Base-by-base conservation (phyloP, 2,329 filamentous ascomycete genomes). In the Rutstroemia sydowiana region DNA sequence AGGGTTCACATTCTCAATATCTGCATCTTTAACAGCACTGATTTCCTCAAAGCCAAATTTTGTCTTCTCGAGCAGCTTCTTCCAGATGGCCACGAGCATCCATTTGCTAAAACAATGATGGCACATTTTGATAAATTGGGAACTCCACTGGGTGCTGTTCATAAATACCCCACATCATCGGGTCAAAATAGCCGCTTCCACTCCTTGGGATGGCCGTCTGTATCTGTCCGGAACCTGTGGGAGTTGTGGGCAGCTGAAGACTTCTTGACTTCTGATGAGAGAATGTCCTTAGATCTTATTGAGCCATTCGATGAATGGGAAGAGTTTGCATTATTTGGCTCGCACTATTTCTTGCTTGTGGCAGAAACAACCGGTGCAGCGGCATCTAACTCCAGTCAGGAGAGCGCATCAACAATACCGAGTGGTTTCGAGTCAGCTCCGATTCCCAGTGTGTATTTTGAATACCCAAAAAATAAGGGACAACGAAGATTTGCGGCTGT, bases 261-360 rank as follows among this genome's bases (percentile, higher is more conserved):
- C 2, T 91, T 91, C 65, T 69, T 95, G 18, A 74, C 73, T 5
- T 63, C 75, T 1, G 68, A 74, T 1, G 76, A 88, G 55, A 78
- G 88, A 57, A 71, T 66, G 32, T 70, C 70, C 10, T 70, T 96
- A 13, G 85, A 95, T 60, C 64, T 71, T 1, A 69, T 90, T 14
- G 92, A 96, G 63, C 82, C 85, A 1, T 96, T 97, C 64, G 92
- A 97, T 66, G 91, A 96, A 69, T 95, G 89, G 89, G 92, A 97
- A 68, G 92, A 96, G 63, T 90, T 96, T 64, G 83, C 86, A 2
- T 73, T 95, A 1, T 95, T 95, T 66, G 82, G 80, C 2, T 82
- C 83, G 31, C 91, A 96, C 68, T 95, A 95, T 68, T 87, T 91
- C 60, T 70, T 96, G 40, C 74, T 95, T 8, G 74, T 81, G 46